Conservation (phyloP, 2,329 filamentous ascomycete species). For the Penicillium digitatum region DNA sequence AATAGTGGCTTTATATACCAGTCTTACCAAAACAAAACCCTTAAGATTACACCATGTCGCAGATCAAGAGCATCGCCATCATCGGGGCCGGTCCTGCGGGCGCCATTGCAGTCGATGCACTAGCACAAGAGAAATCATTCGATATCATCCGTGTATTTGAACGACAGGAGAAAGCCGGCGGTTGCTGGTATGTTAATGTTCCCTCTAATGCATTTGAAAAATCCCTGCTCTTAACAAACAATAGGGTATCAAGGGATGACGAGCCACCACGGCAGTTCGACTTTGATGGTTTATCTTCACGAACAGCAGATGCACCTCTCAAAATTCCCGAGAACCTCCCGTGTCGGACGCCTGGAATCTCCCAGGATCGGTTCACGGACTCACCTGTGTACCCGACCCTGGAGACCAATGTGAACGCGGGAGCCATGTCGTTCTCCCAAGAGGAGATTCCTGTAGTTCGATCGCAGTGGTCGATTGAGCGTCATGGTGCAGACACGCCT, state of each 20-base stretch:
- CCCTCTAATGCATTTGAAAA: neutral
- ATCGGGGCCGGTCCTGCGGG: slow-evolving; percentile 61
- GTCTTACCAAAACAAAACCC: neutral
- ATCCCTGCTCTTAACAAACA: neutral
- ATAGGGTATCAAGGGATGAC: slow-evolving; percentile 32
- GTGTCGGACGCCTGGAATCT: slow-evolving; percentile 41
- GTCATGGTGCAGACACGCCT: slow-evolving; percentile 56
- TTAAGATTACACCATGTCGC: slow-evolving; percentile 5
- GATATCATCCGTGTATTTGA: slow-evolving; percentile 61
- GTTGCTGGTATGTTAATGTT: slow-evolving; percentile 53
- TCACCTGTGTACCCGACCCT: slow-evolving; percentile 60
- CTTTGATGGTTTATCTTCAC: slow-evolving; percentile 46
- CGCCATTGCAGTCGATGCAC: slow-evolving; percentile 58
- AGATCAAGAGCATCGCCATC: slow-evolving; percentile 50
- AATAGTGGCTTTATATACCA: neutral
- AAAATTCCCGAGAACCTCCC: slow-evolving; percentile 49
- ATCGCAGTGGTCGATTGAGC: slow-evolving; percentile 41
- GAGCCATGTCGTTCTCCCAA: slow-evolving; percentile 59
- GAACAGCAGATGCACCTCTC: slow-evolving; percentile 51
- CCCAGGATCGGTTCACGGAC: slow-evolving; percentile 52
- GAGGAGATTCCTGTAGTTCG: slow-evolving; percentile 51
- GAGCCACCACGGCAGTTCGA: slow-evolving; percentile 44
- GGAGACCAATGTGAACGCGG: slow-evolving; percentile 61
- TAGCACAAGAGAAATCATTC: slow-evolving; percentile 57
- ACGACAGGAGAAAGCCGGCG: slow-evolving; percentile 55